These are phyloP conservation scores for Wallacemonas sp. DNA, from an alignment of 208 protist species.

Conservation along the genomic window DNA sequence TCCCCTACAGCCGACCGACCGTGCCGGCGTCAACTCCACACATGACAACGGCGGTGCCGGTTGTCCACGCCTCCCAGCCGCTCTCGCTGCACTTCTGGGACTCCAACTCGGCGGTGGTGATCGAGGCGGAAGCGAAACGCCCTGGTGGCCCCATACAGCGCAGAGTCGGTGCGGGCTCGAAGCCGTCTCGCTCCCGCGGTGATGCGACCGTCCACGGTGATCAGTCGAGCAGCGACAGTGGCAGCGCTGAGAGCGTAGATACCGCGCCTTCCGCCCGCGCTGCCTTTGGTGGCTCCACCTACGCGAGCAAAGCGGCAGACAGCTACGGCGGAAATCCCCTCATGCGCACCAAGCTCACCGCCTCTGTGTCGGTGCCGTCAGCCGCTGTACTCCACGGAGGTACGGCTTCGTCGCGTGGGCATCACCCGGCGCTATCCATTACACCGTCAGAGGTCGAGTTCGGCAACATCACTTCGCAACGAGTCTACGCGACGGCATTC, in stretches of 20 bases:
- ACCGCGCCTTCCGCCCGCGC: too few relatives aligned
- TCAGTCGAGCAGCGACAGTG: background rate
- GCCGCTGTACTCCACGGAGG: background rate
- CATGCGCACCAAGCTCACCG: background rate
- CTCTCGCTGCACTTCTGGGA: background rate
- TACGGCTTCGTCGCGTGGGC: constrained; percentile 12
- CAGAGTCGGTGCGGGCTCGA: too few relatives aligned
- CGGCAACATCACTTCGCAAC: constrained; percentile 39
- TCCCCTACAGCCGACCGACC: too few relatives aligned
- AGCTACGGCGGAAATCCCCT: constrained; percentile 8
- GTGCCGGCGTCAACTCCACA: too few relatives aligned
- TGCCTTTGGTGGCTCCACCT: too few relatives aligned
- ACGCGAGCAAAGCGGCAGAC: background rate
- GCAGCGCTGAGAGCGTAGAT: too few relatives aligned
- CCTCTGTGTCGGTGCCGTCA: background rate
- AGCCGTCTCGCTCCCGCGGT: too few relatives aligned
- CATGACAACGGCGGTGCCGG: too few relatives aligned
- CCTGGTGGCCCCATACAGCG: too few relatives aligned
- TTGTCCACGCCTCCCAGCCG: too few relatives aligned
- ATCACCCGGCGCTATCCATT: constrained; percentile 15
- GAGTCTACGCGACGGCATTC: constrained; percentile 45
- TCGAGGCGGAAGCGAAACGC: too few relatives aligned
- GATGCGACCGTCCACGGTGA: too few relatives aligned
- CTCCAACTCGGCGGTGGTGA: background rate
- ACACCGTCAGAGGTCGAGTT: constrained; percentile 33